Evolutionary conservation across 768 basidiomycete genomes (phyloP).

Genomic region (Panaeolus papilionaceus): DNA sequence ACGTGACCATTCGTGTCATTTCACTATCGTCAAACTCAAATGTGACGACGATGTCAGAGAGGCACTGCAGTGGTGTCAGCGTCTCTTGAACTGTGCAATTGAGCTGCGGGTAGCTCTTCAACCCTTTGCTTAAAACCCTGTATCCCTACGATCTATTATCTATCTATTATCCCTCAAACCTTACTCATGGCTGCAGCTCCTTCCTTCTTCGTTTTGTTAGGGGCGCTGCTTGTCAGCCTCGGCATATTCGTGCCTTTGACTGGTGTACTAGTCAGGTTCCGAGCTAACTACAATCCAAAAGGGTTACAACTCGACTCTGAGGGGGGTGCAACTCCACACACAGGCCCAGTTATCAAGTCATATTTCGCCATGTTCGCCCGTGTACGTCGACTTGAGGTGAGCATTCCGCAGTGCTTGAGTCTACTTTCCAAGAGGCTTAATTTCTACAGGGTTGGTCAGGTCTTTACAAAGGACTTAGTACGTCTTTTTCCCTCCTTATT

Average conservation of each 20-base stretch:
- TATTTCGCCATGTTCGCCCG: conserved; percentile 78
- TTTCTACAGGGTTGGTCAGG: conserved; percentile 64
- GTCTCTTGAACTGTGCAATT: background rate
- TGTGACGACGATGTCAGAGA: too few relatives aligned
- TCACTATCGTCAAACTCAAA: background rate
- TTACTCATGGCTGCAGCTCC: conserved; percentile 18
- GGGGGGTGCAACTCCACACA: conserved; percentile 76
- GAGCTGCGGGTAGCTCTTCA: background rate
- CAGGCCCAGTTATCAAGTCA: conserved; percentile 77
- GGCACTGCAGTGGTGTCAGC: background rate
- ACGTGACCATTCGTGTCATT: conserved; percentile 3
- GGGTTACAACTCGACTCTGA: conserved; percentile 82
- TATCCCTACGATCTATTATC: conserved; percentile 7
- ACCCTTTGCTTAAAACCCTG: background rate
- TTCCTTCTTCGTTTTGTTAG: conserved; percentile 44
- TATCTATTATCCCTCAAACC: background rate
- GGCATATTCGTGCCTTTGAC: conserved; percentile 64
- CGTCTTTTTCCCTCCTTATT: conserved; percentile 23
- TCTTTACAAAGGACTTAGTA: conserved; percentile 81
- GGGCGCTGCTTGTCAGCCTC: conserved; percentile 59
- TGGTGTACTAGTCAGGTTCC: conserved; percentile 75
- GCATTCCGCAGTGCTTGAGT: conserved; percentile 20
- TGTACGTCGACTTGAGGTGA: conserved; percentile 76
- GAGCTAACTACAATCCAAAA: conserved; percentile 88
- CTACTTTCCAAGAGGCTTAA: background rate